A percentile compares a stretch with the other conserved stretches of the same genome.
phyloP scores from a whole-genome alignment of 2,329 filamentous ascomycete genomes.

The Curvularia sp. region DNA sequence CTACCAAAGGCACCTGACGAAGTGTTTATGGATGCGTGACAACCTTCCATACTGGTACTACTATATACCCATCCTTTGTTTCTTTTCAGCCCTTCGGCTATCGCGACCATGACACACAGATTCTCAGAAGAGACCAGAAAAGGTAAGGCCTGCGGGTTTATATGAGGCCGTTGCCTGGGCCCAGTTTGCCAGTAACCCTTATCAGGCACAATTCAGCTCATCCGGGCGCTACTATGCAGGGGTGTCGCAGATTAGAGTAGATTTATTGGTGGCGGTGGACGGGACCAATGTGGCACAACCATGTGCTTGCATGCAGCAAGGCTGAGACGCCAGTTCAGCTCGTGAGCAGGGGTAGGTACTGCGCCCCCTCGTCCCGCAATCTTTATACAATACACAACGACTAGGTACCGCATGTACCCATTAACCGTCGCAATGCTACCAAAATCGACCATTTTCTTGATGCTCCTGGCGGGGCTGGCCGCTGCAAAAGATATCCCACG shows the following conservation, averaged over 20 bases:
- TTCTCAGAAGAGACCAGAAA: neutral
- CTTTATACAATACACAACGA: neutral
- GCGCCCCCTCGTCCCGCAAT: neutral
- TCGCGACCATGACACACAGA: neutral
- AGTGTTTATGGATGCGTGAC: neutral
- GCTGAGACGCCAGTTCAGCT: slow-evolving; percentile 16
- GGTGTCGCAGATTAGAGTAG: neutral
- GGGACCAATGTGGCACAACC: slow-evolving; percentile 8
- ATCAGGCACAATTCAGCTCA: neutral
- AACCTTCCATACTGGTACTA: neutral
- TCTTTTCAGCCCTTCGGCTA: neutral
- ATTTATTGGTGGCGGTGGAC: slow-evolving; percentile 15
- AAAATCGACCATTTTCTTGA: neutral
- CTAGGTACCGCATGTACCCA: neutral
- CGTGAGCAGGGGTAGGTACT: slow-evolving; percentile 9
- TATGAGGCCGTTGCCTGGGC: neutral
- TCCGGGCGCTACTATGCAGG: neutral
- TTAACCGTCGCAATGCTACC: neutral
- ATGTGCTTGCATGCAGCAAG: slow-evolving; percentile 7
- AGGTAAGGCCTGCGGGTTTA: neutral
- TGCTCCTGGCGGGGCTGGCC: neutral
- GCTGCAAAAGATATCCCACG: slow-evolving; percentile 5
- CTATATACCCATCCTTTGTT: neutral
- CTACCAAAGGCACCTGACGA: neutral
- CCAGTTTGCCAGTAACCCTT: neutral